These are phyloP conservation scores for Beauveria scarabaeidicola DNA, from an alignment of 2,329 filamentous ascomycete genomes.

Conservation along the genomic window DNA sequence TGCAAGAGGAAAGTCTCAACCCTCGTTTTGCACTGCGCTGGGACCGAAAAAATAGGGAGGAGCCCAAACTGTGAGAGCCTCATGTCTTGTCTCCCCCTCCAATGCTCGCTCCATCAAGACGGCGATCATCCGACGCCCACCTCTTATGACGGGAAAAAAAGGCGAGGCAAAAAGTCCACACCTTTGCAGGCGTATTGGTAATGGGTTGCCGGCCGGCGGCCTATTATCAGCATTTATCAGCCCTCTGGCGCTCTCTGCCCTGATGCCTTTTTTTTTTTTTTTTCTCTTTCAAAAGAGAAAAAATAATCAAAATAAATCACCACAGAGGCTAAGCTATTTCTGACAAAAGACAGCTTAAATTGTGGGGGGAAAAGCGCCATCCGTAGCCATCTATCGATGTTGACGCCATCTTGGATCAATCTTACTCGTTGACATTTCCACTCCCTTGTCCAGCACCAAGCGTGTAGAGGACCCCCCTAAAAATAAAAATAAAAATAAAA, in stretches of 20 bases:
- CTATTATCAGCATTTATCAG: too few relatives aligned
- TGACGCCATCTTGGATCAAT: constrained; percentile 13
- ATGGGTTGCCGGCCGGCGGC: neutral
- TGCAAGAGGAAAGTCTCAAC: neutral
- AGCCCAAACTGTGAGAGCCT: neutral
- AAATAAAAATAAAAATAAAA: neutral
- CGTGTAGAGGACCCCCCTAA: neutral
- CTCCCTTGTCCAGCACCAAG: neutral
- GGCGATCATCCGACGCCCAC: neutral
- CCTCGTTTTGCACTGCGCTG: neutral
- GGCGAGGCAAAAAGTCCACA: neutral
- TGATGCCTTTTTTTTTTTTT: neutral
- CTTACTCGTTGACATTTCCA: constrained; percentile 9
- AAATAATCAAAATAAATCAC: neutral
- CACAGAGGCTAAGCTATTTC: neutral
- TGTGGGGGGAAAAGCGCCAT: neutral
- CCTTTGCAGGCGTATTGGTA: neutral
- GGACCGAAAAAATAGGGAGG: too few relatives aligned
- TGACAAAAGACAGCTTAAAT: constrained; percentile 1
- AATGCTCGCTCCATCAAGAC: neutral
- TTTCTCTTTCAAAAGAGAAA: too few relatives aligned
- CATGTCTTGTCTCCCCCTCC: neutral
- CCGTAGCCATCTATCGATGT: constrained; percentile 7
- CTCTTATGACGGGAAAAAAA: neutral
- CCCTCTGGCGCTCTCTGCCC: neutral